phyloP scores from a whole-genome alignment of 371 early-diverging fungal species.

The Mucor mucedo region DNA sequence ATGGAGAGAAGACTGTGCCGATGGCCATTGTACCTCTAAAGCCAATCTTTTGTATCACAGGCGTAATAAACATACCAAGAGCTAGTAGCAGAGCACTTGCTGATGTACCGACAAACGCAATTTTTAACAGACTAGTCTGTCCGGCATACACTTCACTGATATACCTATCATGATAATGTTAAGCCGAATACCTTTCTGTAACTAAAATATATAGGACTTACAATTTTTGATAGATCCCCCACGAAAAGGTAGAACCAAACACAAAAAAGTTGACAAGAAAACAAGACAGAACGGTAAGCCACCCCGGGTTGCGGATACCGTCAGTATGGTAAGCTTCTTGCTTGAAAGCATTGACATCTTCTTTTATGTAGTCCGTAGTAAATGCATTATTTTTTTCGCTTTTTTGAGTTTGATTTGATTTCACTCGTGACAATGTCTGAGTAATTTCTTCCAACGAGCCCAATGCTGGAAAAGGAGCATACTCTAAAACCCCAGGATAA shows the following conservation, averaged over 20 bases:
- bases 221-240: constrained; percentile 63
- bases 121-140: constrained; percentile 34
- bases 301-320: constrained; percentile 48
- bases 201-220: constrained; percentile 18
- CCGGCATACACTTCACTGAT: constrained; percentile 40
- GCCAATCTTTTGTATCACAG: constrained; percentile 62
- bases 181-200: neutral
- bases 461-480: constrained; percentile 44
- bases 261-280: constrained; percentile 65
- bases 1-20: constrained; percentile 59
- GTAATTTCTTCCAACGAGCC: constrained; percentile 44
- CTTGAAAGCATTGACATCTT: constrained; percentile 4
- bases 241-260: constrained; percentile 59
- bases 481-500: constrained; percentile 40
- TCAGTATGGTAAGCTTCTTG: constrained; percentile 37
- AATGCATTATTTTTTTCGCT: constrained; percentile 9
- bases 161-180: constrained; percentile 21
- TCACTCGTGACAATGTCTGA: constrained; percentile 35
- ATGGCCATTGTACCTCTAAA: constrained; percentile 61
- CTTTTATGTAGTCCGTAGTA: neutral
- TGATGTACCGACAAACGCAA: constrained; percentile 64
- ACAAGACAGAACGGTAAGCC: constrained; percentile 52
- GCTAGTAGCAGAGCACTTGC: constrained; percentile 50
- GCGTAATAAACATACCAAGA: constrained; percentile 65
- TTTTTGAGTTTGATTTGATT: constrained; percentile 15